phyloP scores from a whole-genome alignment of 2,329 filamentous ascomycete genomes.

The Botrytis aclada region DNA sequence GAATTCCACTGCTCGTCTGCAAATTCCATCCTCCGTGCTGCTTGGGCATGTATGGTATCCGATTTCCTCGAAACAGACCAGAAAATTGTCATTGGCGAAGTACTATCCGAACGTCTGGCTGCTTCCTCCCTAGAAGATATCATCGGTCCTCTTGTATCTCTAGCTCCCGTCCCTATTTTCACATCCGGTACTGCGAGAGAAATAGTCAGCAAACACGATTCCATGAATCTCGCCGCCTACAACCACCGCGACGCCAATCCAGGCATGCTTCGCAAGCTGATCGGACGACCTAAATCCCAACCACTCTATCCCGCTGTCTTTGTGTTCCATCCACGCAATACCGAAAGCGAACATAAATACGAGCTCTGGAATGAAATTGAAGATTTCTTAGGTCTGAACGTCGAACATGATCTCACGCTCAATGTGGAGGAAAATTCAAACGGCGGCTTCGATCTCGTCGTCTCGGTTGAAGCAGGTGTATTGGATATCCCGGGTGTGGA shows the following conservation, averaged over 20 bases:
- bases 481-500: slow-evolving; percentile 1
- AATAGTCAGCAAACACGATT: background rate
- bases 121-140: background rate
- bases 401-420: slow-evolving; percentile 7
- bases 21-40: slow-evolving; percentile 4
- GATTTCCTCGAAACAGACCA: slow-evolving; percentile 9
- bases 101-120: background rate
- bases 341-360: background rate
- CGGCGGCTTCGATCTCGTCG: background rate
- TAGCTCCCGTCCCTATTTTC: background rate
- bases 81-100: slow-evolving; percentile 6
- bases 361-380: slow-evolving; percentile 1
- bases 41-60: slow-evolving; percentile 3
- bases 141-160: slow-evolving; percentile 3
- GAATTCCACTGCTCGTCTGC: slow-evolving; percentile 10
- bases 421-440: background rate
- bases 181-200: slow-evolving; percentile 1
- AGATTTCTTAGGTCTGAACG: slow-evolving; percentile 13
- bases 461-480: slow-evolving; percentile 2
- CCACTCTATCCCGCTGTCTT: slow-evolving; percentile 3
- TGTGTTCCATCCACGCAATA: background rate
- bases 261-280: slow-evolving; percentile 8
- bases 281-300: slow-evolving; percentile 3
- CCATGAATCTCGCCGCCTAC: background rate
- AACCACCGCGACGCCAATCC: slow-evolving; percentile 1